Percentiles rank a stretch among this genome's conserved stretches.
phyloP scores from a whole-genome alignment of 306 rosid species.

The Sicyos edulis region DNA sequence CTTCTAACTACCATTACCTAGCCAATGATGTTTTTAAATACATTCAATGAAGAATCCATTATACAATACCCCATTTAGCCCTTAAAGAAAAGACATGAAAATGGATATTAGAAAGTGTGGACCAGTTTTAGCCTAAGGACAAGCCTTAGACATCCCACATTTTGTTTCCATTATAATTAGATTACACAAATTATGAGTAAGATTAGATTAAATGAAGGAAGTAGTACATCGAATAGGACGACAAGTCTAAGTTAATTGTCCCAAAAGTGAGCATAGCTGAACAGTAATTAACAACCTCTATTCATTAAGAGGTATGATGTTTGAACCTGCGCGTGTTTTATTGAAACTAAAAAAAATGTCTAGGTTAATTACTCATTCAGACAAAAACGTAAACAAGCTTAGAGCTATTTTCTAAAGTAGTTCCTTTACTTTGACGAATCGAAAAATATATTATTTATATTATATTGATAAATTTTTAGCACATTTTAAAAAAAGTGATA shows the following conservation, averaged over 20 bases:
- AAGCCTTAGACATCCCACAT: slow-evolving; percentile 1
- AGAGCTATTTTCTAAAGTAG: neutral
- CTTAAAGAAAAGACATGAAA: neutral
- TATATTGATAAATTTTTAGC: too few species aligned
- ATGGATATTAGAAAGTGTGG: neutral
- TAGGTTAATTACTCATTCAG: too few species aligned
- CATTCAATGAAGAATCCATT: neutral
- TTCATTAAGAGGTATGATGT: too few species aligned
- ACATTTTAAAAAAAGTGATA: too few species aligned
- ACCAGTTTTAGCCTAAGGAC: neutral
- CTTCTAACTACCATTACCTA: neutral
- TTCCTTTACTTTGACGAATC: too few species aligned
- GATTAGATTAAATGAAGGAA: neutral
- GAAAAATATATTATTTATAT: too few species aligned
- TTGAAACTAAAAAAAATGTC: too few species aligned
- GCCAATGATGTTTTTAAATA: neutral
- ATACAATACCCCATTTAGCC: neutral
- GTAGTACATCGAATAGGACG: neutral
- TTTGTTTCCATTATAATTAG: neutral
- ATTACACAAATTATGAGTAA: neutral
- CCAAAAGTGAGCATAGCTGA: too few species aligned
- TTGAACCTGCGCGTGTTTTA: too few species aligned
- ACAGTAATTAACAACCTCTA: too few species aligned
- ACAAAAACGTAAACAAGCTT: neutral
- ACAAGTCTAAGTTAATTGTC: neutral